A percentile compares a stretch with the other conserved stretches of the same genome.
phyloP scores from a whole-genome alignment of 2,329 filamentous ascomycete species.

The Lasiodiplodia sp. region DNA sequence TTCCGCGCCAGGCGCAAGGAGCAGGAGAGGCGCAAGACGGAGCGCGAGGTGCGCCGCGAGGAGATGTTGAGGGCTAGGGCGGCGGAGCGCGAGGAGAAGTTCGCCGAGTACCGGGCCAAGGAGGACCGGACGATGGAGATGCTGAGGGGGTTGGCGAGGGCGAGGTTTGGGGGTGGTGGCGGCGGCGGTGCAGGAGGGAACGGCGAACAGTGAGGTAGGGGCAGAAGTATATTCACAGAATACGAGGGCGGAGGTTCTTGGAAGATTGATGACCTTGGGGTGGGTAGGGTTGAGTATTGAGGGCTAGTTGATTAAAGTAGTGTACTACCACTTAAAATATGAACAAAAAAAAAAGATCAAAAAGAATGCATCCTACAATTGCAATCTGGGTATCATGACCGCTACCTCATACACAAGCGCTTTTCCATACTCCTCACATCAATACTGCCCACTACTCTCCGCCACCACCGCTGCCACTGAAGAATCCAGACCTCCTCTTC shows the following conservation, averaged over 20 bases:
- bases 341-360: not conserved
- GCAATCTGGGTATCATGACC: slow-evolving; percentile 6
- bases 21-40: slow-evolving; percentile 75
- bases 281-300: not conserved
- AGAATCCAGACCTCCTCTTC: slow-evolving; percentile 32
- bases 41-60: slow-evolving; percentile 82
- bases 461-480: slow-evolving; percentile 3
- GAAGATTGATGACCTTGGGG: not conserved
- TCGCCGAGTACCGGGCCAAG: slow-evolving; percentile 73
- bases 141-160: slow-evolving; percentile 77
- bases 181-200: not conserved
- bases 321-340: not conserved
- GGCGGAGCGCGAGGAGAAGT: slow-evolving; percentile 80
- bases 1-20: slow-evolving; percentile 72
- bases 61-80: slow-evolving; percentile 77
- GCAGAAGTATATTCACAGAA: not conserved
- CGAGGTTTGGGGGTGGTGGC: slow-evolving; percentile 61
- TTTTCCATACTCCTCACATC: not conserved
- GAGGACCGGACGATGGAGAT: slow-evolving; percentile 87
- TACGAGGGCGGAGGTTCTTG: not conserved
- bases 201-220: not conserved
- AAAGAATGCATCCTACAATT: not conserved
- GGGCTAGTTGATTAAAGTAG: not conserved
- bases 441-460: not conserved
- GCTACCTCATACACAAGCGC: not conserved